These are phyloP conservation scores for Leccinum fibrillosum DNA, from an alignment of 768 basidiomycete species.

Conservation along the genomic window DNA sequence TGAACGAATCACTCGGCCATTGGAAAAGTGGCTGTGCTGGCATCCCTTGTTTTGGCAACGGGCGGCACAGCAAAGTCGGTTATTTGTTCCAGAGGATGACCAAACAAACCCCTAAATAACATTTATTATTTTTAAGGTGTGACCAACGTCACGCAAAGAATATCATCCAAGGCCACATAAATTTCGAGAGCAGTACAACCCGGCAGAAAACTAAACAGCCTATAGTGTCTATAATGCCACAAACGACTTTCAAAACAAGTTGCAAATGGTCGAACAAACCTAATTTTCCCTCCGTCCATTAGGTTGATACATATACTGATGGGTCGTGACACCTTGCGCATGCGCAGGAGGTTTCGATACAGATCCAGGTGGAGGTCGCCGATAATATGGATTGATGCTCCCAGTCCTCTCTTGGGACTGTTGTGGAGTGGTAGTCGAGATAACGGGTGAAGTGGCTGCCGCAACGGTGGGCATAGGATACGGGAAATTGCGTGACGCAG, in stretches of 20 bases:
- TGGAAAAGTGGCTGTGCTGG: conserved; percentile 23
- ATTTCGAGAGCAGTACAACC: conserved; percentile 11
- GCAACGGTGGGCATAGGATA: conserved; percentile 78
- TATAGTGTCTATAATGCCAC: conserved; percentile 3
- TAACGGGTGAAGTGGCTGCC: conserved; percentile 55
- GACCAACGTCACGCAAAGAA: conserved; percentile 19
- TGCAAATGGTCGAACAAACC: not conserved
- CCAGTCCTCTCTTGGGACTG: conserved; percentile 32
- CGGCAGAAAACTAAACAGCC: conserved; percentile 3
- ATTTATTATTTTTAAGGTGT: conserved; percentile 6
- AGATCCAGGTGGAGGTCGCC: conserved; percentile 36
- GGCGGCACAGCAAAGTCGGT: not conserved
- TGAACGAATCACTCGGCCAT: conserved; percentile 14
- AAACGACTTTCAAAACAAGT: conserved; percentile 7
- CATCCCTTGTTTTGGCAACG: conserved; percentile 18
- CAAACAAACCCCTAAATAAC: conserved; percentile 19
- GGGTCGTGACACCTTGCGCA: conserved; percentile 26
- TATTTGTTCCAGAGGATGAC: conserved; percentile 26
- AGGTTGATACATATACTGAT: conserved; percentile 47
- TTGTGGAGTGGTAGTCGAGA: conserved; percentile 40
- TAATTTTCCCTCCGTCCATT: conserved; percentile 37
- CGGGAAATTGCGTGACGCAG: conserved; percentile 37
- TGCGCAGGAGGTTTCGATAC: conserved; percentile 25
- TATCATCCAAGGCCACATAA: conserved; percentile 12
- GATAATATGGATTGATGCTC: conserved; percentile 49